Conservation (phyloP, 2,329 filamentous ascomycete genomes). For the Aureobasidium sp. region DNA sequence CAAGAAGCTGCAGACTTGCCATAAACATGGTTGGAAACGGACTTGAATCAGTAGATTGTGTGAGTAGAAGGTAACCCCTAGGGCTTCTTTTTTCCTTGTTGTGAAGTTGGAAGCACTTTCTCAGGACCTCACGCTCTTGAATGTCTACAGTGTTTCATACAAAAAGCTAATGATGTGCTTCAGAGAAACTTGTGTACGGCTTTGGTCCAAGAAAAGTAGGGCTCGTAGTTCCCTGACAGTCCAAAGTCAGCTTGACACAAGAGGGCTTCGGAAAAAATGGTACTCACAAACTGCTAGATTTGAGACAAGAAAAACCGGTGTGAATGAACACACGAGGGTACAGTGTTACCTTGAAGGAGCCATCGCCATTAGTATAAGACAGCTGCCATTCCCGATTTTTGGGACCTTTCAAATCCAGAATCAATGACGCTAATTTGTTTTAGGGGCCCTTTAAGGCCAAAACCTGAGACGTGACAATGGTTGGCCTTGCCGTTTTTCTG, state of each 20-base stretch:
- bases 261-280: not conserved
- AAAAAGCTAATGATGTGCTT: not conserved
- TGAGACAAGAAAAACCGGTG: not conserved
- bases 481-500: conserved; percentile 1
- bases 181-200: not conserved
- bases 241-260: not conserved
- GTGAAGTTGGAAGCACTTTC: not conserved
- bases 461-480: conserved; percentile 14
- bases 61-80: not conserved
- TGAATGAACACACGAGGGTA: conserved; percentile 5
- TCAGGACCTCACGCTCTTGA: not conserved
- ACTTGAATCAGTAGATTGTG: not conserved
- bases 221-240: not conserved
- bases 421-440: conserved; percentile 12
- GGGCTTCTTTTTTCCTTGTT: not conserved
- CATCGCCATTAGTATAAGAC: conserved; percentile 12
- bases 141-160: conserved; percentile 2
- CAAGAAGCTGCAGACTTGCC: not conserved
- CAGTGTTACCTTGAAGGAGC: not conserved
- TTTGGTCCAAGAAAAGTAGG: not conserved
- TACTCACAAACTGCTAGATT: not conserved
- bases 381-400: not conserved
- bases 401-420: conserved; percentile 4
- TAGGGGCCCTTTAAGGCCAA: conserved; percentile 8
- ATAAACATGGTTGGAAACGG: not conserved